Base-by-base conservation (phyloP, 768 basidiomycete species). In the Trametes coccinea region DNA sequence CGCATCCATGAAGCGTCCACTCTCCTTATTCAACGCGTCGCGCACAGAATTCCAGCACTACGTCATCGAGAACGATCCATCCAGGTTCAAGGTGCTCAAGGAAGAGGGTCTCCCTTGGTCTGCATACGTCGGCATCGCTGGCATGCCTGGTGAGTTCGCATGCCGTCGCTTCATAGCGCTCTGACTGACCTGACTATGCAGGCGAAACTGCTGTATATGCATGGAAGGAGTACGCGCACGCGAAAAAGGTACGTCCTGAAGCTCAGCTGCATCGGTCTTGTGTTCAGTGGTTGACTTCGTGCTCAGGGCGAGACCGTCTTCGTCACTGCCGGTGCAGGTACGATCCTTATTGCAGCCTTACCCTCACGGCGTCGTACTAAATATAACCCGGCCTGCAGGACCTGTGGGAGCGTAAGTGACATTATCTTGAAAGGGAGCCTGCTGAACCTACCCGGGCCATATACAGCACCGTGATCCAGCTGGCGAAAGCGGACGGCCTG, bases 351-450 rank as follows among this genome's bases (percentile, higher is more conserved):
- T 11, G 2, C 40, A 17, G 4, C 16, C 17, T 5, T 5, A n/a
- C 22, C 22, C 22, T 22, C 22, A 22, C 8, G 17, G 14, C 30
- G 11, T 8, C 4, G 4, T 29, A 27, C 48, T 16, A 2, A 27
- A 31, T 11, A 22, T 22, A 22, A 22, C 22, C 22, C 22, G 22
- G 22, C 22, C 22, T 22, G 22, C 65, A 64, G 77, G 76, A 6
- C 74, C 85, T 14, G 87, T 91, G 33, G 89, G 88, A 63, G 82
- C 83, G 83, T 85, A 67, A 45, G 84, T 75, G 0, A 31, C 44
- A 39, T 13, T 17, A 22, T 34, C 22, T n/a, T 5, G 22, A 22
- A 0, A 22, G 22, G 22, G 22, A 22, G 22, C 22, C 1, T 22
- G 22, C 22, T 22, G 22, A 22, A 22, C 22, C 22, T 22, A 22